Evolutionary conservation across 352 stramenopile species (phyloP).

Genomic region (Albugo laibachii): DNA sequence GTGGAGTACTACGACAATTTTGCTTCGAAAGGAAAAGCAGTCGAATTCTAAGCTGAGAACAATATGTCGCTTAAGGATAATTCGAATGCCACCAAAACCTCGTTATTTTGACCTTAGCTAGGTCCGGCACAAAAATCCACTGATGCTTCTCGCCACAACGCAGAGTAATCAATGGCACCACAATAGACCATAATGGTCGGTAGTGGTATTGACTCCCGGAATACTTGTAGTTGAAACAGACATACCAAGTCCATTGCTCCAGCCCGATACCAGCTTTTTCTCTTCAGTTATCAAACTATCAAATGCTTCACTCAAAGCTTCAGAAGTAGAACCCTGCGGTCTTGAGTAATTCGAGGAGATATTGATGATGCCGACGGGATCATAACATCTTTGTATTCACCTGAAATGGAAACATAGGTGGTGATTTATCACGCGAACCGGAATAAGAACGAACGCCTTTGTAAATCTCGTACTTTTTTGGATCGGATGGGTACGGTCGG

Average conservation of each 20-base stretch:
- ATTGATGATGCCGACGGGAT: slow-evolving; percentile 31
- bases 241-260: slow-evolving; percentile 11
- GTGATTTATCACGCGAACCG: slow-evolving; percentile 1
- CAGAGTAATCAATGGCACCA: slow-evolving; percentile 74
- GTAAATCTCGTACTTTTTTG: slow-evolving; percentile 43
- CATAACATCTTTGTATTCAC: slow-evolving; percentile 61
- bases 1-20: slow-evolving; percentile 84
- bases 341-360: slow-evolving; percentile 14
- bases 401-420: slow-evolving; percentile 45
- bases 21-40: slow-evolving; percentile 62
- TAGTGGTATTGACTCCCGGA: slow-evolving; percentile 28
- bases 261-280: neutral
- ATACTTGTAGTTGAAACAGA: slow-evolving; percentile 34
- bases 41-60: slow-evolving; percentile 42
- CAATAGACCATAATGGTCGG: slow-evolving; percentile 67
- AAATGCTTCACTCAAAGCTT: no score
- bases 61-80: no score
- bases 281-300: no score
- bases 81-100: no score
- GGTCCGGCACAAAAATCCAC: no score
- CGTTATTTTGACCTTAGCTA: no score
- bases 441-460: neutral
- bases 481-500: slow-evolving; percentile 41
- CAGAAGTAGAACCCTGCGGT: no score
- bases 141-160: slow-evolving; percentile 32